Base-by-base conservation (phyloP, 257 asterid genomes). In the Cruciata laevipes region DNA sequence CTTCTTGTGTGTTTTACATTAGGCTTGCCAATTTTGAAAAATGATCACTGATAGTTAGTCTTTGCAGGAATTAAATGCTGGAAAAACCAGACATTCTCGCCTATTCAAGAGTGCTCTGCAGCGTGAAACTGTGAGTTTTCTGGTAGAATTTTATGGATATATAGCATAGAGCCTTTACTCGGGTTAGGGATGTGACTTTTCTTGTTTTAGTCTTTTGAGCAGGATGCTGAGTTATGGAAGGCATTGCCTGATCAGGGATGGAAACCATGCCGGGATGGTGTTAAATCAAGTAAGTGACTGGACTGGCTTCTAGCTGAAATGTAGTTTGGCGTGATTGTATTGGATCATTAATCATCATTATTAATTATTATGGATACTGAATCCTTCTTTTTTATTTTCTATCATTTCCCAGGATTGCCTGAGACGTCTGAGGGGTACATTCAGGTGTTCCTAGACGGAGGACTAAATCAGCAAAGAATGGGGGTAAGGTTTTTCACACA, bases 381-480 rank as follows among this genome's bases (percentile, higher is more conserved):
- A 44, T 35, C 16, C 8, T 27, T 68, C 53, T 60, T 40, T 42
- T 42, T 13, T 37, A 16, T 49, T 20, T 35, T 58, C 40, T 16
- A 7, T 0, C 76, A 76, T 78, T 67, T 56, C 58, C 64, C 82
- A 83, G 96, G 82, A 53, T 72, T 87, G 71, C 88, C 96, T 9
- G 89, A 82, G 76, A 84, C 83, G 66, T 88, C 95, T 33, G 85
- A 76, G 72, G 96, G 97, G 57, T 93, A 93, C 69, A 65, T 93
- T 66, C 99, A 93, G 73, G 95, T 93, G 70, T 93, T 93, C 75
- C 95, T 93, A 64, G 99, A 93, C 70, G 97, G 99, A 60, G 99
- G 99, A 65, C 77, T 93, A 73, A 93, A 93, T 82, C 99, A 93
- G 78, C 99, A 93, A 77, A 80, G 97, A 72, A 90, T 90, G 97